Percentiles rank a stretch among this genome's conserved stretches.
These are phyloP conservation scores for Prunus mume DNA, from an alignment of 306 rosid species.

Conservation along the genomic window DNA sequence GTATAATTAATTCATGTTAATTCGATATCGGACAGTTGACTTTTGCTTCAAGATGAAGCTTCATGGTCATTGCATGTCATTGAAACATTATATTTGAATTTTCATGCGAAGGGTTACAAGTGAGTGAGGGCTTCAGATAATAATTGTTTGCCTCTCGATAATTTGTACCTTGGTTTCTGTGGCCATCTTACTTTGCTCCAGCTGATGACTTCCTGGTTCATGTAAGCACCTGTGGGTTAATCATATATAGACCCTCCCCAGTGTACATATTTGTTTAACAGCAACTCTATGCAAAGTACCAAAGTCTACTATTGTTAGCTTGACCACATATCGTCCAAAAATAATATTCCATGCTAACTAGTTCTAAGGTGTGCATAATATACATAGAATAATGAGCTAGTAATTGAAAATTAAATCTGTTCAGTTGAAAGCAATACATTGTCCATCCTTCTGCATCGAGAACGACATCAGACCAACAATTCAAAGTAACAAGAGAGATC, in stretches of 20 bases:
- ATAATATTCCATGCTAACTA: too few species aligned
- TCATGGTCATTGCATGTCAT: slow-evolving; percentile 13
- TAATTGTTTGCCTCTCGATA: slow-evolving; percentile 8
- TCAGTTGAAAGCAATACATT: background rate
- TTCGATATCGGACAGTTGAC: background rate
- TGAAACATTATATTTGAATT: background rate
- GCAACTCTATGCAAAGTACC: background rate
- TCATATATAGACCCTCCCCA: background rate
- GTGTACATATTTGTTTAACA: background rate
- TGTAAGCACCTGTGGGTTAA: background rate
- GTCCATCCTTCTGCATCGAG: background rate
- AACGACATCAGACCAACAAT: background rate
- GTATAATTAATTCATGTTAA: too few species aligned
- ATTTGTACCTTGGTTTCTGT: slow-evolving; percentile 14
- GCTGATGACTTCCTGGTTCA: background rate
- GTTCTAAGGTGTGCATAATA: background rate
- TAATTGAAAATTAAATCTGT: background rate
- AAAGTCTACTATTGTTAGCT: background rate
- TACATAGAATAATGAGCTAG: too few species aligned
- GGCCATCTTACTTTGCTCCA: background rate
- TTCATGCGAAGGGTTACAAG: slow-evolving; percentile 17
- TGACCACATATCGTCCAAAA: too few species aligned
- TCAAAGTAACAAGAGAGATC: background rate
- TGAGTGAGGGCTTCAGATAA: background rate
- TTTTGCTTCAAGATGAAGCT: slow-evolving; percentile 4